These are phyloP conservation scores for Cicer arietinum DNA, from an alignment of 306 rosid genomes.

Conservation along the genomic window DNA sequence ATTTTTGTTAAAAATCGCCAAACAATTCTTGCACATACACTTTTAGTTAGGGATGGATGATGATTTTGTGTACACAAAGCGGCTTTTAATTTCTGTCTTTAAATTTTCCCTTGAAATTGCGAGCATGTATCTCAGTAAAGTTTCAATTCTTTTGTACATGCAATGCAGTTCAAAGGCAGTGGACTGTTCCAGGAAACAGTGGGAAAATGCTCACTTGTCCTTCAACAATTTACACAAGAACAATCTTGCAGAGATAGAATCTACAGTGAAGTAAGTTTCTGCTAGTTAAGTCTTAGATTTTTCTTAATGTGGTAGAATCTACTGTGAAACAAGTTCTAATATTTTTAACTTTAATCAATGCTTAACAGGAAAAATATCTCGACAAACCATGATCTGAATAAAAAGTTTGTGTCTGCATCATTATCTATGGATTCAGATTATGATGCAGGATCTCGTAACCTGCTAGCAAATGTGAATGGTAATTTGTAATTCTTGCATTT, in stretches of 20 bases:
- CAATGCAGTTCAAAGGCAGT: conserved; percentile 72
- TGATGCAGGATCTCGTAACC: conserved; percentile 52
- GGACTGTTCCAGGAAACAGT: conserved; percentile 59
- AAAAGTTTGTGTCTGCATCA: conserved; percentile 61
- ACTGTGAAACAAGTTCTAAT: neutral
- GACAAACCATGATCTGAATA: conserved; percentile 54
- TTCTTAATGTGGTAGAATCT: conserved; percentile 18
- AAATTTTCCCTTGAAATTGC: conserved; percentile 12
- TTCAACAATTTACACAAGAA: conserved; percentile 54
- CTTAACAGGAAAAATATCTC: conserved; percentile 61
- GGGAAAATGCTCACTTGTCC: conserved; percentile 66
- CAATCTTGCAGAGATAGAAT: conserved; percentile 58
- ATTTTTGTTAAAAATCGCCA: neutral
- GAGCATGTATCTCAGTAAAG: neutral
- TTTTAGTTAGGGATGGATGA: conserved; percentile 26
- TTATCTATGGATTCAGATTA: conserved; percentile 56
- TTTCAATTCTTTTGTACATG: neutral
- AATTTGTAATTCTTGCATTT: conserved; percentile 36
- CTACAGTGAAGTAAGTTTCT: conserved; percentile 67
- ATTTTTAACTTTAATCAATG: conserved; percentile 1
- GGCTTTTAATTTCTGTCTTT: neutral
- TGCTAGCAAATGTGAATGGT: conserved; percentile 71
- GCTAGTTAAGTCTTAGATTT: conserved; percentile 5
- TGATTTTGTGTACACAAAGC: neutral
- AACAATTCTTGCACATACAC: neutral